Evolutionary conservation across 2,329 filamentous ascomycete genomes (phyloP), one percentile per base, ranked within the genome.

Genomic region (Xylariaceae sp.): DNA sequence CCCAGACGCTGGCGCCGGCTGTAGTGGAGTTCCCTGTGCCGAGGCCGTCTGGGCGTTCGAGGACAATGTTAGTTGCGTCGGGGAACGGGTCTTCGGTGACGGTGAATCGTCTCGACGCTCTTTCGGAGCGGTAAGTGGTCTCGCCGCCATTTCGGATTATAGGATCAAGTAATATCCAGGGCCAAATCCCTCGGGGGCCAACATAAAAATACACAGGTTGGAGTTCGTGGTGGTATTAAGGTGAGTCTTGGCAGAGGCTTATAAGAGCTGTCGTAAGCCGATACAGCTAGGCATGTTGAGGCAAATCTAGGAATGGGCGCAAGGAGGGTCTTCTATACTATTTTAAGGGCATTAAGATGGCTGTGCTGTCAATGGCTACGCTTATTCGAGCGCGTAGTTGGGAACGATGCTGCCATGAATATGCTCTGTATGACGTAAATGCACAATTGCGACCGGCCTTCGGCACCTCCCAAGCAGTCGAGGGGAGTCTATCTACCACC

Each of bases 211-310:
- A n/a, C 41, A 30, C 6, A 42, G 29, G 24, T 29, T 37, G 36
- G 7, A 41, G 40, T 21, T 15, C 6, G 23, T 29, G 13, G 26
- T 26, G 16, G 41, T 21, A 36, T 33, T 30, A 32, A 16, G 33
- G 16, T 21, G 11, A 41, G 37, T 39, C 36, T 55, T 55, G 53
- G 53, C 53, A 7, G 26, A 10, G 48, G 35, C 26, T 55, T 41
- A 46, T 30, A 51, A 15, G 6, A 7, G 20, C 6, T 4, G 11
- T 29, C 16, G 21, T 40, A 15, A 15, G 4, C 13, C 23, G 10
- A 7, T 35, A 13, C 23, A 11, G 13, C n/a, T 16, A 6, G 24
- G 40, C n/a, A 20, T 16, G 3, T 16, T 2, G 21, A 30, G 29
- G 10, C 5, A 10, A 29, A 13, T 37, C 4, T 23, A 42, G 20